A percentile compares a stretch with the other conserved stretches of the same genome.
Evolutionary conservation across 2,329 filamentous ascomycete species (phyloP).

Genomic region (Cordyceps javanica): DNA sequence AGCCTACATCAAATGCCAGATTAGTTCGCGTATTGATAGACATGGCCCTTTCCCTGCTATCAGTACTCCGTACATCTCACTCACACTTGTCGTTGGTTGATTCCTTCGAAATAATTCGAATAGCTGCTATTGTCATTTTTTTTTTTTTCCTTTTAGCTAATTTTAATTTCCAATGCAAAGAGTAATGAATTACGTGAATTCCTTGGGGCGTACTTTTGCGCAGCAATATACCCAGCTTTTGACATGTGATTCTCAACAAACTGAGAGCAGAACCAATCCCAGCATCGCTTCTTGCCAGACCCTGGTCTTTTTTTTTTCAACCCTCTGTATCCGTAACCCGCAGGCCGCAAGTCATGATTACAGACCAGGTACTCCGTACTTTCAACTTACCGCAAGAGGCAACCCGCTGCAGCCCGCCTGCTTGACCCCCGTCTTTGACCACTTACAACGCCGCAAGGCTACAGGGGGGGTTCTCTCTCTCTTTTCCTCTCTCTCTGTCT

Average conservation of each 20-base stretch:
- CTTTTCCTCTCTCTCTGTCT: too few species aligned
- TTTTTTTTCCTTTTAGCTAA: not conserved
- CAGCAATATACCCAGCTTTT: not conserved
- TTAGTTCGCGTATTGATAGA: not conserved
- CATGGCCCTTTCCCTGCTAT: too few species aligned
- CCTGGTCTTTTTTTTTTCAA: too few species aligned
- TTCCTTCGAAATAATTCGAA: too few species aligned
- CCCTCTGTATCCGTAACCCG: too few species aligned
- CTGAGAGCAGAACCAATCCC: too few species aligned
- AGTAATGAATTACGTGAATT: not conserved
- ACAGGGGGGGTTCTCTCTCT: not conserved
- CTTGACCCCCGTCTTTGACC: not conserved
- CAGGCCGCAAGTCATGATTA: too few species aligned
- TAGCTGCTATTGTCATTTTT: not conserved
- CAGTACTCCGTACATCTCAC: too few species aligned
- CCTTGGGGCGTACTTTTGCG: not conserved
- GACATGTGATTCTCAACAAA: constrained; percentile 14
- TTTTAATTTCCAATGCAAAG: not conserved
- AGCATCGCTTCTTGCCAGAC: too few species aligned
- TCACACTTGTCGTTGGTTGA: too few species aligned
- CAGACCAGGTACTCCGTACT: too few species aligned
- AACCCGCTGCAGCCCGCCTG: constrained; percentile 1
- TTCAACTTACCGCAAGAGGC: not conserved
- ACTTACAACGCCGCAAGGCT: not conserved
- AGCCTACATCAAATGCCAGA: not conserved